Conservation (phyloP, 768 basidiomycete species). For the Russula virescens region DNA sequence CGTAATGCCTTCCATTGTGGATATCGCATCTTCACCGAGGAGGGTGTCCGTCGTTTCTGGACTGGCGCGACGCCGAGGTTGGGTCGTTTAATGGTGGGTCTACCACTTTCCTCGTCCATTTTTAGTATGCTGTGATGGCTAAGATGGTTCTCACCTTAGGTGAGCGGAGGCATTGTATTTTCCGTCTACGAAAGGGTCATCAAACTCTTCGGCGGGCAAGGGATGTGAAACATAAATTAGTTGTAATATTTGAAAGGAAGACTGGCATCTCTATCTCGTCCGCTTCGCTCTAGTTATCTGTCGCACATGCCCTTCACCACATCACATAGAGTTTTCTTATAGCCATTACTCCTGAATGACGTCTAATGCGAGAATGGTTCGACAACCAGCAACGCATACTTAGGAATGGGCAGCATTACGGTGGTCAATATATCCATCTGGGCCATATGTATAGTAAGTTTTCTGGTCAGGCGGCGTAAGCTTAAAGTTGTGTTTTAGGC, state of each 20-base stretch:
- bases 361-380: background rate
- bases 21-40: constrained; percentile 90
- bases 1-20: too few relatives aligned
- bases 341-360: background rate
- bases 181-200: too few relatives aligned
- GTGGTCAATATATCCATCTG: too few relatives aligned
- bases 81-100: constrained; percentile 70
- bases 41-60: constrained; percentile 92
- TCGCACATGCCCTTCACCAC: too few relatives aligned
- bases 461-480: background rate
- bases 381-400: too few relatives aligned
- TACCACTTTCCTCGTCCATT: too few relatives aligned
- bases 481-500: constrained; percentile 1
- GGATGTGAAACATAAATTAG: too few relatives aligned
- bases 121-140: background rate
- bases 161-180: constrained; percentile 91
- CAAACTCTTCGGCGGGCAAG: too few relatives aligned
- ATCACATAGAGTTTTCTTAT: too few relatives aligned
- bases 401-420: too few relatives aligned
- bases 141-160: constrained; percentile 36
- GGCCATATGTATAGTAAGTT: too few relatives aligned
- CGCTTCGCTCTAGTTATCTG: constrained; percentile 34
- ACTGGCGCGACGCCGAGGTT: constrained; percentile 91
- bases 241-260: constrained; percentile 86
- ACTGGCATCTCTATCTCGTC: constrained; percentile 37